These are phyloP conservation scores for Hymenoscyphus infarciens DNA, from an alignment of 2,329 filamentous ascomycete species.

Conservation along the genomic window DNA sequence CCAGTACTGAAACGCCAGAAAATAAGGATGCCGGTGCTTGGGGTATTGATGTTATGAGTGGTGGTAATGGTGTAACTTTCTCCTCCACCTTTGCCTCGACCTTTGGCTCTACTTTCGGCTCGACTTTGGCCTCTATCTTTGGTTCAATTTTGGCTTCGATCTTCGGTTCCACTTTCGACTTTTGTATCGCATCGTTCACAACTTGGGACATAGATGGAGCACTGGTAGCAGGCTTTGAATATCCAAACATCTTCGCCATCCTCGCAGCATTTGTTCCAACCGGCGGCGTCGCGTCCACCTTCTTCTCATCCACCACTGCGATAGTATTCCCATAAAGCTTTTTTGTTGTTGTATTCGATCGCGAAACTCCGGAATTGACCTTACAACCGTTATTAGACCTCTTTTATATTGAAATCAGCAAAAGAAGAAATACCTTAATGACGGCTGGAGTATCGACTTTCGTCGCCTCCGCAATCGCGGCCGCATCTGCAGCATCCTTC, in stretches of 20 bases:
- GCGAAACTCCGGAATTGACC: not conserved
- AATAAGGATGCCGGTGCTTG: not conserved
- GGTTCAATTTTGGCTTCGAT: constrained; percentile 1
- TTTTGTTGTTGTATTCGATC: constrained; percentile 3
- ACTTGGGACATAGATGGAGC: not conserved
- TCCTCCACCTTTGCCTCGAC: not conserved
- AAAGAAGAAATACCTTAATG: not conserved
- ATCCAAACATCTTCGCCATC: constrained; percentile 26
- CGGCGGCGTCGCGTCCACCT: constrained; percentile 7
- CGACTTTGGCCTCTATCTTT: constrained; percentile 1
- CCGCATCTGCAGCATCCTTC: constrained; percentile 4
- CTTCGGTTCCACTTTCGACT: constrained; percentile 3
- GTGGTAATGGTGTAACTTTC: not conserved
- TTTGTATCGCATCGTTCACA: constrained; percentile 6
- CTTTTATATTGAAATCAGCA: not conserved
- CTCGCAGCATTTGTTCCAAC: constrained; percentile 19
- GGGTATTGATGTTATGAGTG: constrained; percentile 1
- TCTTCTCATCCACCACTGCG: constrained; percentile 1
- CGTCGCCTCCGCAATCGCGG: not conserved
- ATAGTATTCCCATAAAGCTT: constrained; percentile 15
- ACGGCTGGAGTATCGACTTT: not conserved
- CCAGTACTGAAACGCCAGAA: not conserved
- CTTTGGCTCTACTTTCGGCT: not conserved
- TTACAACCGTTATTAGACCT: not conserved
- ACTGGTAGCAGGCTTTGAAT: constrained; percentile 10